These are phyloP conservation scores for Lactarius sp. DNA, from an alignment of 768 basidiomycete genomes.

Conservation along the genomic window DNA sequence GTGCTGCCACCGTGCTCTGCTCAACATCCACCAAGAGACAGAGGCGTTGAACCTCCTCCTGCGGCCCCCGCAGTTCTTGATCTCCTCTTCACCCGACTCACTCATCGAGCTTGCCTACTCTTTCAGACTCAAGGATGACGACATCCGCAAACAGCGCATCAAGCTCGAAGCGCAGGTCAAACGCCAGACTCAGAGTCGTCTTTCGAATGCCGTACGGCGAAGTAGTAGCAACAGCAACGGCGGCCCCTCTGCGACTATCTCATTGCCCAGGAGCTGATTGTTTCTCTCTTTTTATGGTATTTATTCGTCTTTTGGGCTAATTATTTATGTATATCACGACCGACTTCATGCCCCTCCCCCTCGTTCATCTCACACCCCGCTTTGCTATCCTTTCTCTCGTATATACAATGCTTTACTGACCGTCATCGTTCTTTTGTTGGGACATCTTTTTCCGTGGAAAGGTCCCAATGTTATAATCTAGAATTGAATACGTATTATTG, in stretches of 20 bases:
- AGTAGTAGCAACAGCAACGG: not conserved
- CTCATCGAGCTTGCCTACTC: constrained; percentile 58
- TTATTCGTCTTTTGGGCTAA: not conserved
- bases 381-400: not conserved
- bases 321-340: not conserved
- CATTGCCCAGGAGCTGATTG: constrained; percentile 27
- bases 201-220: constrained; percentile 7
- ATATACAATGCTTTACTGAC: not conserved
- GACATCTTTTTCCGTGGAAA: not conserved
- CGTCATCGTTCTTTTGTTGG: not conserved
- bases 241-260: constrained; percentile 25
- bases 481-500: not conserved
- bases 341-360: not conserved
- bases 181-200: constrained; percentile 44
- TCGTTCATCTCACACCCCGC: not conserved
- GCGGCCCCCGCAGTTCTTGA: constrained; percentile 45
- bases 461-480: not conserved
- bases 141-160: constrained; percentile 64
- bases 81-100: constrained; percentile 57
- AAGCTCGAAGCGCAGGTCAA: constrained; percentile 75
- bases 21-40: constrained; percentile 47
- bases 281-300: not conserved
- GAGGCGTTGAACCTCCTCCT: constrained; percentile 45
- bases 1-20: constrained; percentile 53
- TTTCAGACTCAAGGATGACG: constrained; percentile 74